Conservation (phyloP, 345 rosid species). For the Eucalyptus tenuipes region DNA sequence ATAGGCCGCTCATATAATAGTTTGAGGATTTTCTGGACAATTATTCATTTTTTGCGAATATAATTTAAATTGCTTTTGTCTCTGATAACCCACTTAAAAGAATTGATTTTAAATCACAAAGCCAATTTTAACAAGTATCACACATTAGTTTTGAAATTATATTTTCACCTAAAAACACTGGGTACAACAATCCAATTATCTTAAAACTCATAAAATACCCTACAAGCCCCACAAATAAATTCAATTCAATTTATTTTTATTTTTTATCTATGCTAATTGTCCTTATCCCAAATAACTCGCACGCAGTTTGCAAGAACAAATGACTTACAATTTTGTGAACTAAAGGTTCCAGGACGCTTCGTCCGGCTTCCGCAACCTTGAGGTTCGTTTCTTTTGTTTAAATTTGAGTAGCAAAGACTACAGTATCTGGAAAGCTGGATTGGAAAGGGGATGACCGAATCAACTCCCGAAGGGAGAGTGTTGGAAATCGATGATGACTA, state of each 20-base stretch:
- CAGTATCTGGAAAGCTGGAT: background rate
- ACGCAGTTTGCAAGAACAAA: background rate
- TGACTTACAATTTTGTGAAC: background rate
- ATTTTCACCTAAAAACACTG: background rate
- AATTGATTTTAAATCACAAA: background rate
- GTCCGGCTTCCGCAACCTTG: background rate
- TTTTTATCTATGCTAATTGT: background rate
- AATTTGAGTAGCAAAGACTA: background rate
- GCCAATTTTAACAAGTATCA: background rate
- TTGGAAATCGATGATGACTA: background rate
- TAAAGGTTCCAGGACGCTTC: background rate
- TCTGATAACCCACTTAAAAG: too few relatives aligned
- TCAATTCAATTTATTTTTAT: background rate
- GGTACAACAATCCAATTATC: background rate
- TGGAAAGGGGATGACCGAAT: background rate
- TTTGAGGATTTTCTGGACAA: rapidly evolving
- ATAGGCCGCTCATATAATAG: rapidly evolving
- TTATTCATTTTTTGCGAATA: background rate
- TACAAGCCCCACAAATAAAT: background rate
- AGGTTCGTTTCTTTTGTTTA: background rate
- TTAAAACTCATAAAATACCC: background rate
- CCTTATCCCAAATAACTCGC: background rate
- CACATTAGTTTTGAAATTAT: background rate
- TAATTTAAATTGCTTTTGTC: background rate
- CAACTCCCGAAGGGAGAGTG: background rate